phyloP scores from a whole-genome alignment of 139 green algal genomes.

The Zygnema circumcarinatum region DNA sequence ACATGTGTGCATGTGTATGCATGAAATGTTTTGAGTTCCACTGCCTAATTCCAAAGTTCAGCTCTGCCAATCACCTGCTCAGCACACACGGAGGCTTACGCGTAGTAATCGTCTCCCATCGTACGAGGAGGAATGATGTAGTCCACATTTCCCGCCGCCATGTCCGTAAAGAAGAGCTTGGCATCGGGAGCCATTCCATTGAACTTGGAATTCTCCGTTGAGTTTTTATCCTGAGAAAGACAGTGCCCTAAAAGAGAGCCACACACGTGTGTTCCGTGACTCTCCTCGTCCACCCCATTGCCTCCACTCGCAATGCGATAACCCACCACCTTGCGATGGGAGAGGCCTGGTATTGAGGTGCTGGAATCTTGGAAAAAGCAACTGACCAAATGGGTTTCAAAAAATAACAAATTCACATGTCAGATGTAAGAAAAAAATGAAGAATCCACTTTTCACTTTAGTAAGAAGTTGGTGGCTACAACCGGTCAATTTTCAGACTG shows the following conservation, averaged over 20 bases:
- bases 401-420: background rate
- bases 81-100: slow-evolving; percentile 10
- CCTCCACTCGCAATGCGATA: slow-evolving; percentile 66
- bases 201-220: slow-evolving; percentile 35
- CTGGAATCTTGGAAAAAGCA: slow-evolving; percentile 84
- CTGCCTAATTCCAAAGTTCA: too few species aligned
- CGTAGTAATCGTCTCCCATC: slow-evolving; percentile 46
- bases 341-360: slow-evolving; percentile 8
- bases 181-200: slow-evolving; percentile 82
- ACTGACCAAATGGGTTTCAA: slow-evolving; percentile 36
- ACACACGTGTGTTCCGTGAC: slow-evolving; percentile 89
- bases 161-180: slow-evolving; percentile 84
- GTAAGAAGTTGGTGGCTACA: too few species aligned
- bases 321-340: slow-evolving; percentile 83
- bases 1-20: background rate
- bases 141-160: slow-evolving; percentile 48
- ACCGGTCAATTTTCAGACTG: too few species aligned
- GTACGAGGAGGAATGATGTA: slow-evolving; percentile 49
- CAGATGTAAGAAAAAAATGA: too few species aligned
- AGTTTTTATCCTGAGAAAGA: background rate
- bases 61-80: background rate
- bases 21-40: too few species aligned
- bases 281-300: slow-evolving; percentile 77
- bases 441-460: too few species aligned
- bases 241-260: slow-evolving; percentile 73